Evolutionary conservation across 2,329 filamentous ascomycete genomes (phyloP), one percentile per base, ranked within the genome.

Genomic region (Monosporascus sp.): DNA sequence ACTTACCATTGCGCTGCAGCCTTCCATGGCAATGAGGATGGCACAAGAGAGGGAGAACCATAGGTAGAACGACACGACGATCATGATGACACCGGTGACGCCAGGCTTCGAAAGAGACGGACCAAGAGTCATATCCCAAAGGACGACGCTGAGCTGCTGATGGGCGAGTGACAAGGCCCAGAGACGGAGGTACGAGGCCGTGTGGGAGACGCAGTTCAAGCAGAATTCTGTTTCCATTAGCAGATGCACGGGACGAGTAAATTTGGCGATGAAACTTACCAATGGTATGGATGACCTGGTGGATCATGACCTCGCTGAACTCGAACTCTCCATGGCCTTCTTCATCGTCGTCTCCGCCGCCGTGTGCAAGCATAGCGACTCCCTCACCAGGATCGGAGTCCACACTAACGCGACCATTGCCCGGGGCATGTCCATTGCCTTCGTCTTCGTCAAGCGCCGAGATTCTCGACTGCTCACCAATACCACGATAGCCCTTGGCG

Each of bases 231-330:
- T 7, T 25, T 15, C 20, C 20, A 24, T 15, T 35, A 57, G 76
- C 68, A 76, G 69, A 41, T 14, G 9, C 17, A 41, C 49, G 46
- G 37, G 18, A 47, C 37, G 5, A 9, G 27, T 35, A 37, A 38
- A 18, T 55, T n/a, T 2, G 24, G 49, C 17, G 6, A 38, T 14
- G 25, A 20, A 22, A 74, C 87, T 73, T 85, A 93, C 89, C 91
- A 66, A 97, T 97, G 18, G 93, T 97, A 77, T 97, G 95, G 67
- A 99, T 99, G 69, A 97, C 85, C 72, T 99, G 94, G 74, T 99
- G 94, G 67, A 99, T 99, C 91, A 99, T 97, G 59, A 91, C 83
- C 71, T 99, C 94, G 55, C 88, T 84, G 70, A 99, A 99, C 64
- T 99, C 94, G 70, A 99, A 99, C 68, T 99, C 94, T 66, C 94